These are phyloP conservation scores for Apocynum venetum DNA, from an alignment of 257 asterid species.

Conservation along the genomic window DNA sequence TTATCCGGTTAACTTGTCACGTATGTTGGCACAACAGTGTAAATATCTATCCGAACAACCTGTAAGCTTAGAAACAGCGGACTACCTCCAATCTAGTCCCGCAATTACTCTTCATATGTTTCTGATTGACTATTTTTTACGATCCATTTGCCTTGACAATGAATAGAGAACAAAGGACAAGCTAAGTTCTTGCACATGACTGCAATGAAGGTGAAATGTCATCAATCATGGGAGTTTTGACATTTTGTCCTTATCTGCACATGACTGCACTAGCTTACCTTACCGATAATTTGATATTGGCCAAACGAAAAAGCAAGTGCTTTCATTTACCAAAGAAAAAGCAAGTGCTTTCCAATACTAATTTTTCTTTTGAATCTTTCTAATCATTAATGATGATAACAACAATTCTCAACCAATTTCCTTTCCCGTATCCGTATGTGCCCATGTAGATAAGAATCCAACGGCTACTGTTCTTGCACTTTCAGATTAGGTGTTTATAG, in stretches of 20 bases:
- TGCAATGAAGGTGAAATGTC: conserved; percentile 8
- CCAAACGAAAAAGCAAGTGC: not conserved
- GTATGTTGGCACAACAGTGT: not conserved
- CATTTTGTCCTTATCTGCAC: conserved; percentile 5
- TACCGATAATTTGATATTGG: not conserved
- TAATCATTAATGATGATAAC: not conserved
- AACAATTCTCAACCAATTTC: not conserved
- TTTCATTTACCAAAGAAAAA: not conserved
- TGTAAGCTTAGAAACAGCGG: too few species aligned
- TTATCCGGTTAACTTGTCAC: too few species aligned
- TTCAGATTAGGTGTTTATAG: not conserved
- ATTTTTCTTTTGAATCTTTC: not conserved
- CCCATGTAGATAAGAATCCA: conserved; percentile 41
- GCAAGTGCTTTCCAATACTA: not conserved
- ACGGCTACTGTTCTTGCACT: conserved; percentile 20
- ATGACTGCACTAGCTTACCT: not conserved
- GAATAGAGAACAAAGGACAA: not conserved
- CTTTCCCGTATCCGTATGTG: not conserved
- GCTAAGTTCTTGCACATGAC: not conserved
- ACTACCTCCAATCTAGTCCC: not conserved
- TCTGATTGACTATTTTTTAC: not conserved
- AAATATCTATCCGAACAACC: too few species aligned
- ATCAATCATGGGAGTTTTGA: conserved; percentile 20
- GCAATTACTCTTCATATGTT: not conserved
- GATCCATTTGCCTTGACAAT: not conserved